Conservation (phyloP, 768 basidiomycete species). For the Rhodotorula kratochvilovae region DNA sequence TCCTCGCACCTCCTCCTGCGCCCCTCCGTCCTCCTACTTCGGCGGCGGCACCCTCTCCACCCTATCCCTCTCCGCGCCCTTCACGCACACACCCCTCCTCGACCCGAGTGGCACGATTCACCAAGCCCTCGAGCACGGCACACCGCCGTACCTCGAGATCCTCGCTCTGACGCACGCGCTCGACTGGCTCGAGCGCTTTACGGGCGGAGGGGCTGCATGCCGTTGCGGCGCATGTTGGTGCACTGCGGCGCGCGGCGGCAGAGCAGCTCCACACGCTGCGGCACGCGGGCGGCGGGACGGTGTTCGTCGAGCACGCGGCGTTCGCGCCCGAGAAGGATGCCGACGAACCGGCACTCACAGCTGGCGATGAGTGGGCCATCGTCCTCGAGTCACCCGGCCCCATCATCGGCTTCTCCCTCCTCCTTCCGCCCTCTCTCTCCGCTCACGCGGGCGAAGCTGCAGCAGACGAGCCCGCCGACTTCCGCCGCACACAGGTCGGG, state of each 20-base stretch:
- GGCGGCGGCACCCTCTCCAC: slow-evolving; percentile 43
- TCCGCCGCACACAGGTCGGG: slow-evolving; percentile 24
- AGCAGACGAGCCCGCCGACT: neutral
- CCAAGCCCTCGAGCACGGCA: slow-evolving; percentile 39
- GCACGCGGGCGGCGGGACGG: slow-evolving; percentile 4
- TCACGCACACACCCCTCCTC: slow-evolving; percentile 3
- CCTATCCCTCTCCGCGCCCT: slow-evolving; percentile 26
- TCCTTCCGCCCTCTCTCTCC: neutral
- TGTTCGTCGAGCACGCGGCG: slow-evolving; percentile 18
- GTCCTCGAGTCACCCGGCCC: slow-evolving; percentile 24
- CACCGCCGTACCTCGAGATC: slow-evolving; percentile 41
- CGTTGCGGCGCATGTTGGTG: neutral
- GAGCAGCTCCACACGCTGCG: neutral
- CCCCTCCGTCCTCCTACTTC: slow-evolving; percentile 33
- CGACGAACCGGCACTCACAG: no score
- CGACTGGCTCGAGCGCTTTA: slow-evolving; percentile 1
- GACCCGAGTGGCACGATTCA: slow-evolving; percentile 4
- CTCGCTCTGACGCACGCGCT: slow-evolving; percentile 35
- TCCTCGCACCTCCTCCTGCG: slow-evolving; percentile 10
- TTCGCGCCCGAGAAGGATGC: neutral
- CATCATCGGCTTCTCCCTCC: slow-evolving; percentile 39
- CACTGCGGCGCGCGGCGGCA: neutral
- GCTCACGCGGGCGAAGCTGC: no score
- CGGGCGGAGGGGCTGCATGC: slow-evolving; percentile 4
- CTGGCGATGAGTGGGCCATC: neutral